A percentile compares a stretch with the other conserved stretches of the same genome.
Conservation (phyloP, 2,329 filamentous ascomycete species). For the Magnaporthales sp. region DNA sequence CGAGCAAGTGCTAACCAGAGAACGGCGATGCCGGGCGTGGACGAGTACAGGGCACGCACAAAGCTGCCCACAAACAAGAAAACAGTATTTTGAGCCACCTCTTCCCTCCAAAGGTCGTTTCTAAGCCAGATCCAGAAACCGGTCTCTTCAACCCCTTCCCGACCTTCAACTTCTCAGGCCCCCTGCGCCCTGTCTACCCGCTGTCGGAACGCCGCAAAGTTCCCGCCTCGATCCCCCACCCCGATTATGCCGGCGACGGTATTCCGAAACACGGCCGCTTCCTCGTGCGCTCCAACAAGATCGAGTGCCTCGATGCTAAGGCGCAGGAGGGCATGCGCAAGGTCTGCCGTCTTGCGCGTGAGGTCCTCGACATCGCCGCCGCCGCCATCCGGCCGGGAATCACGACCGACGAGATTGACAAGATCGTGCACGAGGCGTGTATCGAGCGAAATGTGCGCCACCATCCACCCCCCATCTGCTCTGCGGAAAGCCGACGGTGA, state of each 20-base stretch:
- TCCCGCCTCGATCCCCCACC: constrained; percentile 71
- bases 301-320: constrained; percentile 71
- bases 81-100: constrained; percentile 65
- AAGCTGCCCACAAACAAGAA: constrained; percentile 74
- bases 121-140: constrained; percentile 86
- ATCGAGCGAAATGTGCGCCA: constrained; percentile 75
- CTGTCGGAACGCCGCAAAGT: constrained; percentile 65
- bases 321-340: constrained; percentile 87
- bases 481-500: not conserved
- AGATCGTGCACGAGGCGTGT: constrained; percentile 90
- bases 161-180: constrained; percentile 71
- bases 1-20: not conserved
- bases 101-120: constrained; percentile 71
- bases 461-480: not conserved
- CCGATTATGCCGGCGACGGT: constrained; percentile 83
- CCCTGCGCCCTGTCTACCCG: constrained; percentile 79
- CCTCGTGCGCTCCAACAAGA: constrained; percentile 66
- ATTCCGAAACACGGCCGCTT: constrained; percentile 54
- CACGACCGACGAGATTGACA: constrained; percentile 91
- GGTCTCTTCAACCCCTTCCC: constrained; percentile 90
- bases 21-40: not conserved
- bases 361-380: constrained; percentile 88
- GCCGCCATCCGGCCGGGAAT: constrained; percentile 80
- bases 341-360: constrained; percentile 76
- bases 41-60: constrained; percentile 62